Base-by-base conservation (phyloP, 176 grass and related monocot genomes). In the sorghum (Sorghum bicolor) region DNA sequence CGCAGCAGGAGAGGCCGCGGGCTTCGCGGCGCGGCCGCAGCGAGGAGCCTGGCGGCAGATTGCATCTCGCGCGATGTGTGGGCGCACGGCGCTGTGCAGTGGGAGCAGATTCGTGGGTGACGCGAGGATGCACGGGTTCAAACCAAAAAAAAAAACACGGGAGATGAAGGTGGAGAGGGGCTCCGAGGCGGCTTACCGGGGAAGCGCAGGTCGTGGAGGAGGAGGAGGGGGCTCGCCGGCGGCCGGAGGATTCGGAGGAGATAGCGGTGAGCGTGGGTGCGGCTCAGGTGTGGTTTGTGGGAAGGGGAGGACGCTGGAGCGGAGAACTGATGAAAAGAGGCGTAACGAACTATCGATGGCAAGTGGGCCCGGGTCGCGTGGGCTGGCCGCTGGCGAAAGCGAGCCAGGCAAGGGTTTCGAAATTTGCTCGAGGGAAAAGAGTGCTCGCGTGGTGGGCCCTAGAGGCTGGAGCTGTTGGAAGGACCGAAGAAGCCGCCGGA, bases 21-120 rank as follows among this genome's bases (percentile, higher is more conserved):
- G 41, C 67, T n/a, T 40, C 48, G 73, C 9, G 36, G 48, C 50
- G 63, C 29, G 2, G 47, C 66, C 14, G 33, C 50, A 22, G 68
- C n/a, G 84, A 86, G 60, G 13, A 40, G 47, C 76, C 80, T 83
- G 24, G 45, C 60, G 30, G 80, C 61, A 9, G 67, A 60, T 75
- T 77, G 80, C 88, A 87, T 90, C 75, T 90, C 68, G 69, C 24
- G 43, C 1, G 31, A 40, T 28, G 36, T 4, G 53, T 45, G 20
- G 20, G 20, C 28, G 64, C 78, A 58, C n/a, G 72, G 36, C 65
- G 45, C 79, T 78, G 83, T 45, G 65, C 14, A 22, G 73, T 16
- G 8, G n/a, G 32, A 78, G 79, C 79, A 82, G 88, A 90, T 86
- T 66, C 80, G 79, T 37, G 39, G 65, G 80, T 67, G 69, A 73